Conservation (phyloP, 75 land plant species). For the Azolla pinnata region DNA sequence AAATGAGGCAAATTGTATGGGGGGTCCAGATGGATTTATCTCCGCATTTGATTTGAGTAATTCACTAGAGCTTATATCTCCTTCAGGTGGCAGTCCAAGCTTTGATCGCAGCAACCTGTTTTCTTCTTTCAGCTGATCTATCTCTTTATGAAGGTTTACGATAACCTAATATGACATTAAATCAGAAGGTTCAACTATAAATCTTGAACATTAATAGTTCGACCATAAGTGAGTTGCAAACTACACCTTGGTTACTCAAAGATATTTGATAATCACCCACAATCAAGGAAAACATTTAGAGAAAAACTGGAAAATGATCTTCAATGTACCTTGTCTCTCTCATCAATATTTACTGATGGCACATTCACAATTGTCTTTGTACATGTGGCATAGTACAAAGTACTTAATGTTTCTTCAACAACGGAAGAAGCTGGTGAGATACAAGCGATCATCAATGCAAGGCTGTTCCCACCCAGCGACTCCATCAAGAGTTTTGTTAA, state of each 20-base stretch:
- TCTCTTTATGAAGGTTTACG: constrained; percentile 22
- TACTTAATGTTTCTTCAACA: constrained; percentile 32
- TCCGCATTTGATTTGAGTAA: background rate
- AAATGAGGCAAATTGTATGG: background rate
- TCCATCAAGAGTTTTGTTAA: constrained; percentile 40
- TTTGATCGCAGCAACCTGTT: constrained; percentile 20
- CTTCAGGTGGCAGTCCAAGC: constrained; percentile 11
- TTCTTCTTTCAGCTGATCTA: constrained; percentile 22
- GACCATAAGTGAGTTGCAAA: background rate
- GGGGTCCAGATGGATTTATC: background rate
- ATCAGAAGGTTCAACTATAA: too few species aligned
- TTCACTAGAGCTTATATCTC: background rate
- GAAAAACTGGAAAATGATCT: too few species aligned
- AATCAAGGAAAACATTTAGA: too few species aligned
- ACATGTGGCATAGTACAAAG: constrained; percentile 33
- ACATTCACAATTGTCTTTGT: constrained; percentile 33
- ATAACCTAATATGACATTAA: constrained; percentile 17
- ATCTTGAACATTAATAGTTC: background rate
- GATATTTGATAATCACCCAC: too few species aligned
- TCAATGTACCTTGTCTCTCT: constrained; percentile 27
- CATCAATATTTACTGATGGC: constrained; percentile 30
- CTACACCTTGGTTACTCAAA: too few species aligned
- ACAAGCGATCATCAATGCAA: constrained; percentile 35
- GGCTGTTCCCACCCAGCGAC: constrained; percentile 34
- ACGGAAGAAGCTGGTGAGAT: constrained; percentile 28